Evolutionary conservation across 2,329 filamentous ascomycete species (phyloP), one percentile per base, ranked within the genome.

Genomic region (Akanthomyces muscarius): DNA sequence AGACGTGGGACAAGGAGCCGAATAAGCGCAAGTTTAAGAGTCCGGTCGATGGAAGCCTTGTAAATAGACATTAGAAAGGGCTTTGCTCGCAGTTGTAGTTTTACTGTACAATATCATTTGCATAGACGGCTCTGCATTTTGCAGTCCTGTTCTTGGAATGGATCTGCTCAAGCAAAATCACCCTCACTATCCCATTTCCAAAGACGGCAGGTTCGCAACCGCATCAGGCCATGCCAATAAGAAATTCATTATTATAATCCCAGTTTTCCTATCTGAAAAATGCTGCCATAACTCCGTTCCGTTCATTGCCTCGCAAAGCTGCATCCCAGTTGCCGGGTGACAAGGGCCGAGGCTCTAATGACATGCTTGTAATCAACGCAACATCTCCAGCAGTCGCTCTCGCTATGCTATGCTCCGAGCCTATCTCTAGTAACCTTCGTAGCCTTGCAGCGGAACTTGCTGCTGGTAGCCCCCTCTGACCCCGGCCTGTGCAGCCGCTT

Each of bases 1-100:
- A 94, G 75, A 97, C 92, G 1, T 98, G 91, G 89, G 79, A 83
- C 2, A 77, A 77, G 55, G 83, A 85, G 65, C 80, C 79, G 18
- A 73, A 74, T 41, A 74, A 77, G 51, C 78, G 78, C 61, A 78
- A 75, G 62, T 84, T 81, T 68, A 81, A 76, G 72, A 86, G 83
- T 65, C 75, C 78, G 4, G 81, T 86, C 7, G 83, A 86, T 61
- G 81, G 80, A 44, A 83, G 83, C 67, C 70, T 81, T 61, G 78
- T 85, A 36, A 77, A 77, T 66, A 73, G 75, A 67, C 71, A 72
- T 62, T 75, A 64, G 44, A 50, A 18, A 33, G 33, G 33, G 38
- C 38, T 4, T 21, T n/a, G 23, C 10, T 36, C n/a, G 10, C 8
- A 11, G 16, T 48, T 60, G 51, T 38, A 47, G 21, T 28, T 44